phyloP scores from a whole-genome alignment of 495 filamentous ascomycete genomes.

The Haplographium delicatum region DNA sequence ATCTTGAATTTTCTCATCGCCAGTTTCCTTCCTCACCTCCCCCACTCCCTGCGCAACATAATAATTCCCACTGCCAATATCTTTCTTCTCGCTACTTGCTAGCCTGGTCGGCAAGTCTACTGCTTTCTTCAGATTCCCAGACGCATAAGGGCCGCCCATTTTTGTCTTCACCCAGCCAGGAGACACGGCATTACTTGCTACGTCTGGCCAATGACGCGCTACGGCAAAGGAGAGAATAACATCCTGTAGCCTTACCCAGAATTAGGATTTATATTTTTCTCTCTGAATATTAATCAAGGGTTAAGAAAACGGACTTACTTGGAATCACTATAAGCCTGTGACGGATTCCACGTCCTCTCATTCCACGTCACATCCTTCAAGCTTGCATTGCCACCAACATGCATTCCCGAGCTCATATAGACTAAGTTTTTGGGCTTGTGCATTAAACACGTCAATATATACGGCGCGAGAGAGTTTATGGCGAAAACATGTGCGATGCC shows the following conservation, averaged over 20 bases:
- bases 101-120: conserved; percentile 41
- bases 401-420: conserved; percentile 47
- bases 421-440: conserved; percentile 45
- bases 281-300: conserved; percentile 28
- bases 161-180: conserved; percentile 62
- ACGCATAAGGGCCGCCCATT: conserved; percentile 50
- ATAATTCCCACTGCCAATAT: conserved; percentile 6
- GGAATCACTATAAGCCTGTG: conserved; percentile 15
- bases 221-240: conserved; percentile 51
- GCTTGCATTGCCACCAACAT: conserved; percentile 40
- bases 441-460: conserved; percentile 50
- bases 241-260: conserved; percentile 50
- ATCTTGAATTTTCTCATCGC: not conserved
- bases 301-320: conserved; percentile 11
- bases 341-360: conserved; percentile 14
- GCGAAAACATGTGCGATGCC: conserved; percentile 48
- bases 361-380: conserved; percentile 35
- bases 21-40: not conserved
- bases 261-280: too few species aligned
- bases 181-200: conserved; percentile 46
- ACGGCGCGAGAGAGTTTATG: conserved; percentile 54
- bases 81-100: conserved; percentile 31
- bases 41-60: conserved; percentile 2
- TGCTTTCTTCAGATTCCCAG: conserved; percentile 41
- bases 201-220: conserved; percentile 42